Evolutionary conservation across 2,329 filamentous ascomycete species (phyloP).

Genomic region (Capronia americana): DNA sequence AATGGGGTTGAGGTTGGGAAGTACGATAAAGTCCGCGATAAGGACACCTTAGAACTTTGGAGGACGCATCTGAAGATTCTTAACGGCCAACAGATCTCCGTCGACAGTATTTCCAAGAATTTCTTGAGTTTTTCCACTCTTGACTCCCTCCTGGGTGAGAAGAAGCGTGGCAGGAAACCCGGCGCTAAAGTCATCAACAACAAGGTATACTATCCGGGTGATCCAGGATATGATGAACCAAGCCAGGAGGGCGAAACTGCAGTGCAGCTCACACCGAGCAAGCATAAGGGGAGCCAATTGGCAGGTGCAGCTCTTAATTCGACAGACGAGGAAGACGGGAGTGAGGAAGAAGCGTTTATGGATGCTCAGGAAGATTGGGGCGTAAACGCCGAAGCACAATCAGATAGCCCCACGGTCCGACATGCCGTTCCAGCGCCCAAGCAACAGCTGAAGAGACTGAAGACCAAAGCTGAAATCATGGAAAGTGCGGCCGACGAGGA

Average conservation of each 20-base stretch:
- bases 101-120: constrained; percentile 5
- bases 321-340: constrained; percentile 37
- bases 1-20: constrained; percentile 60
- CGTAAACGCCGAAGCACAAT: constrained; percentile 1
- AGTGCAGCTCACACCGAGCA: constrained; percentile 25
- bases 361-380: constrained; percentile 29
- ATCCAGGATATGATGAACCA: constrained; percentile 27
- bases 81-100: constrained; percentile 43
- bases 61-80: constrained; percentile 54
- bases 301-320: constrained; percentile 34
- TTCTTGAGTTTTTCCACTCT: constrained; percentile 19
- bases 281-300: constrained; percentile 35
- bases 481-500: constrained; percentile 25
- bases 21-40: constrained; percentile 54
- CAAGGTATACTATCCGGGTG: constrained; percentile 34
- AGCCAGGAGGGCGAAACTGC: constrained; percentile 5
- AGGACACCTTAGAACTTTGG: constrained; percentile 48
- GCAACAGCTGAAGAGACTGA: constrained; percentile 40
- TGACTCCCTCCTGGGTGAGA: constrained; percentile 6
- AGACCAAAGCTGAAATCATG: constrained; percentile 43
- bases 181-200: constrained; percentile 39
- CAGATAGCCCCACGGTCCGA: background rate
- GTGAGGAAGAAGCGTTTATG: constrained; percentile 32
- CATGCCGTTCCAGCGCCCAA: constrained; percentile 1
- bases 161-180: constrained; percentile 30